These are phyloP conservation scores for Torulaspora maleeae DNA, from an alignment of 805 yeast genomes.

Conservation along the genomic window DNA sequence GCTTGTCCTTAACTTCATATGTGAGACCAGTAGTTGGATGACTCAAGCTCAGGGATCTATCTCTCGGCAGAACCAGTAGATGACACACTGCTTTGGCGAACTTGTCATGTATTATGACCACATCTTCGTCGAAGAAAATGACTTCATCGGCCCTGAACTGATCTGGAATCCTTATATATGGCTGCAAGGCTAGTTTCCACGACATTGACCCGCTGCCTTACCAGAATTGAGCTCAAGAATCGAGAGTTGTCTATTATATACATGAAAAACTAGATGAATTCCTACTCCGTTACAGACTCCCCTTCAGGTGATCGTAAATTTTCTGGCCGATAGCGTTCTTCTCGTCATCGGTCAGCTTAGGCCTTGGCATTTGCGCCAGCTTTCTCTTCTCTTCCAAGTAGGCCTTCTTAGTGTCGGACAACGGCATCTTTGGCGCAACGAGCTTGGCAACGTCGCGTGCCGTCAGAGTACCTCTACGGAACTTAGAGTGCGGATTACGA, in stretches of 20 bases:
- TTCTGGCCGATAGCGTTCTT: constrained; percentile 42
- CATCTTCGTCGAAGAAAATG: constrained; percentile 47
- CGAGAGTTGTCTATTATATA: constrained; percentile 2
- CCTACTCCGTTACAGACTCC: constrained; percentile 5
- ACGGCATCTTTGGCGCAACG: constrained; percentile 74
- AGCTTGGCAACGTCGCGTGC: constrained; percentile 58
- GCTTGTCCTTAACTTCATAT: constrained; percentile 35
- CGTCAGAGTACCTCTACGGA: constrained; percentile 58
- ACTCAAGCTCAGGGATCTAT: constrained; percentile 36
- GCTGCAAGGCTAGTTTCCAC: constrained; percentile 45
- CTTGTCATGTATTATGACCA: constrained; percentile 52
- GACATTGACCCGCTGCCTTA: constrained; percentile 36
- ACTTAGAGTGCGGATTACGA: constrained; percentile 71
- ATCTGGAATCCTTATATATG: constrained; percentile 48
- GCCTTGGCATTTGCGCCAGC: constrained; percentile 43
- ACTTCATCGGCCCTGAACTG: constrained; percentile 35
- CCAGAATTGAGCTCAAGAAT: background rate
- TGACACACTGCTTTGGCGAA: constrained; percentile 64
- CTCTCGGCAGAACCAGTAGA: constrained; percentile 56
- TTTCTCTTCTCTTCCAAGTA: constrained; percentile 51
- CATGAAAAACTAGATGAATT: constrained; percentile 7
- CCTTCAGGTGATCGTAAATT: constrained; percentile 19
- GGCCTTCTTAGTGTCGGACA: constrained; percentile 56
- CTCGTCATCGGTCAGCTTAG: constrained; percentile 40
- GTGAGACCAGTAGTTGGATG: constrained; percentile 50